Evolutionary conservation across 1,139 yeast species (phyloP), one percentile per base, ranked within the genome.

Genomic region (Kurtzmaniella quercitrusa): DNA sequence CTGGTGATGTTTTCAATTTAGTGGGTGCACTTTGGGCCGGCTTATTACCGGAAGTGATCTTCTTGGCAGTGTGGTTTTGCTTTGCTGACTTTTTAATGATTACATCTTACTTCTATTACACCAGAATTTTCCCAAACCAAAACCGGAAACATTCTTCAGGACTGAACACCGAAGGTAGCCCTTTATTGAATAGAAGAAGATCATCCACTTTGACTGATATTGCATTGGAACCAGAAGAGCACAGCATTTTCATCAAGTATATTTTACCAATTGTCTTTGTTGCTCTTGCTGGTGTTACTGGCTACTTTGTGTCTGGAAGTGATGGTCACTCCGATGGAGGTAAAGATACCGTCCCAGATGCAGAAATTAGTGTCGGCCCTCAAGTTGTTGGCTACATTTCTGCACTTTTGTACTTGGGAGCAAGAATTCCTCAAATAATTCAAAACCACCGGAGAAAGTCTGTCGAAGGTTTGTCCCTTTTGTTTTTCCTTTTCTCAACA

Each of bases 341-440:
- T 11, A 48, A 46, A 15, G 45, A 45, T n/a, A 42, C 51, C 17
- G 49, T 51, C 3, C 17, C 36, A 2, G 50, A 52, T 26, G 60
- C 44, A 51, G 33, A 46, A 39, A 66, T 78, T 38, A 54, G 59
- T n/a, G 45, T 75, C 34, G 86, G 86, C 1, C 85, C 94, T 2
- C 88, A 83, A 58, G 52, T 83, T 4, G 68, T 83, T 50, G 95
- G 95, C 6, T 87, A 86, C 61, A 52, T 78, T 4, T 81, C 89
- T 3, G 94, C 95, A 0, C 50, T 69, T 1, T 67, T 86, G 42
- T 86, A 86, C 57, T 70, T 86, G 50, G 83, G 88, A 7, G 94
- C 95, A 2, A 68, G 95, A 48, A 74, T 86, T 43, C 95, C 95
- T 1, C 95, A 86, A 61, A 86, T 86, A 46, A 62, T 81, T 47